Percentiles rank a stretch among this genome's conserved stretches.
Conservation (phyloP, 805 yeast species). For the Brettanomyces naardenensis region DNA sequence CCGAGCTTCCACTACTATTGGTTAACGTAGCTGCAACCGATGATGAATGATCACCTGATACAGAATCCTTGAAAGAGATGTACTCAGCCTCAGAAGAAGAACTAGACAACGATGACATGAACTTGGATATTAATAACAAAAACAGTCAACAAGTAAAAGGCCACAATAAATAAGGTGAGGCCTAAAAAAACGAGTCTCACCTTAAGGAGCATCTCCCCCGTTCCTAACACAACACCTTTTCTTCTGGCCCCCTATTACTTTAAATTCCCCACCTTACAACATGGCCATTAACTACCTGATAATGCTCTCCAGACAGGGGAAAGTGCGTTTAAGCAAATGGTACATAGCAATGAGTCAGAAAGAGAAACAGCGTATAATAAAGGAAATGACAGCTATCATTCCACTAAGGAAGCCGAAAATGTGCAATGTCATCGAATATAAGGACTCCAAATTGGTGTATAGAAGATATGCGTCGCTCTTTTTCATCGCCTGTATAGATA, state of each 20-base stretch:
- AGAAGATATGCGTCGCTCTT: slow-evolving; percentile 90
- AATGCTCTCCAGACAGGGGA: slow-evolving; percentile 88
- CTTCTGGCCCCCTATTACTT: not conserved
- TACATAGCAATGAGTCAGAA: slow-evolving; percentile 75
- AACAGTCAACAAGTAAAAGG: too few relatives aligned
- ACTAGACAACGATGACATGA: too few relatives aligned
- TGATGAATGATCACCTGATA: too few relatives aligned
- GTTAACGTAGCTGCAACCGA: too few relatives aligned
- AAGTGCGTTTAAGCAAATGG: slow-evolving; percentile 91
- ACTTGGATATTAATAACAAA: too few relatives aligned
- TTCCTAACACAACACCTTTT: too few relatives aligned
- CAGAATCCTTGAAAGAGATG: too few relatives aligned
- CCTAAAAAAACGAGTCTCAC: too few relatives aligned
- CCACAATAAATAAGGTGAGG: too few relatives aligned
- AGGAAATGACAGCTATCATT: slow-evolving; percentile 81
- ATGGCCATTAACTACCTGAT: slow-evolving; percentile 80
- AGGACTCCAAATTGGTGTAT: slow-evolving; percentile 78
- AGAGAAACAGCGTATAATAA: slow-evolving; percentile 74
- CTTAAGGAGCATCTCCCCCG: too few relatives aligned
- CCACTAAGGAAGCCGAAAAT: slow-evolving; percentile 82
- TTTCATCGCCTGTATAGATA: slow-evolving; percentile 80
- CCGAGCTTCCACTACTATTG: too few relatives aligned
- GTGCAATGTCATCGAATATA: slow-evolving; percentile 90
- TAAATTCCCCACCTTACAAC: not conserved
- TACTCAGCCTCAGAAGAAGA: too few relatives aligned